phyloP scores from a whole-genome alignment of 2,329 filamentous ascomycete genomes.

The Fusarium proliferatum region DNA sequence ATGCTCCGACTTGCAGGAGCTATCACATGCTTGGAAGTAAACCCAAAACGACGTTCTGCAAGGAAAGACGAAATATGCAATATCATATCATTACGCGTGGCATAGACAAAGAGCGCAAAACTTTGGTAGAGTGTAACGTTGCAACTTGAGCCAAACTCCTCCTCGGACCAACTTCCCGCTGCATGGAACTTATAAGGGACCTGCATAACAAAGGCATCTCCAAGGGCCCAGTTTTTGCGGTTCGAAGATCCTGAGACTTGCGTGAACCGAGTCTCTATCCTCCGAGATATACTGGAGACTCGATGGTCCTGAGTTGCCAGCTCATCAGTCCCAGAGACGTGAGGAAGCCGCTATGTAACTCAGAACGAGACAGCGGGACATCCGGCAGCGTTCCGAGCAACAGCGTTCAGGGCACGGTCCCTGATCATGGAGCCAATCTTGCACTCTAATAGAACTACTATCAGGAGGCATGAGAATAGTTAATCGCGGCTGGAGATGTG shows the following conservation, averaged over 20 bases:
- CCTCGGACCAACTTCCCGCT: conserved; percentile 3
- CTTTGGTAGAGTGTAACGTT: conserved; percentile 23
- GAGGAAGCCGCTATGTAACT: conserved; percentile 10
- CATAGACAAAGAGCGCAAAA: background rate
- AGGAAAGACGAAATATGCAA: background rate
- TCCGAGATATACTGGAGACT: background rate
- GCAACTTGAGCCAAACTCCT: conserved; percentile 1
- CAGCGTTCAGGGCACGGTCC: conserved; percentile 3
- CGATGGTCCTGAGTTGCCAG: background rate
- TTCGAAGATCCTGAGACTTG: conserved; percentile 7
- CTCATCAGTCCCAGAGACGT: conserved; percentile 1
- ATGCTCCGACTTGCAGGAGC: background rate
- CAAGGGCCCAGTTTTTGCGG: conserved; percentile 9
- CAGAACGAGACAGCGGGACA: background rate
- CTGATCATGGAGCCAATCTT: conserved; percentile 2
- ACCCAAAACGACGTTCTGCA: background rate
- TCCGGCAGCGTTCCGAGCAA: conserved; percentile 10
- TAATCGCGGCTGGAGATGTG: conserved; percentile 1
- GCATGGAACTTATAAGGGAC: conserved; percentile 9
- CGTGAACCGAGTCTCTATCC: conserved; percentile 10
- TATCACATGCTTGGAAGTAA: conserved; percentile 6
- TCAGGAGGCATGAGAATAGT: background rate
- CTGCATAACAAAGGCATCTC: conserved; percentile 14
- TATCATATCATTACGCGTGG: conserved; percentile 6
- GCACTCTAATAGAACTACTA: conserved; percentile 3